Percentiles rank a stretch among this genome's conserved stretches.
phyloP scores from a whole-genome alignment of 306 rosid species.

The Vicia villosa region DNA sequence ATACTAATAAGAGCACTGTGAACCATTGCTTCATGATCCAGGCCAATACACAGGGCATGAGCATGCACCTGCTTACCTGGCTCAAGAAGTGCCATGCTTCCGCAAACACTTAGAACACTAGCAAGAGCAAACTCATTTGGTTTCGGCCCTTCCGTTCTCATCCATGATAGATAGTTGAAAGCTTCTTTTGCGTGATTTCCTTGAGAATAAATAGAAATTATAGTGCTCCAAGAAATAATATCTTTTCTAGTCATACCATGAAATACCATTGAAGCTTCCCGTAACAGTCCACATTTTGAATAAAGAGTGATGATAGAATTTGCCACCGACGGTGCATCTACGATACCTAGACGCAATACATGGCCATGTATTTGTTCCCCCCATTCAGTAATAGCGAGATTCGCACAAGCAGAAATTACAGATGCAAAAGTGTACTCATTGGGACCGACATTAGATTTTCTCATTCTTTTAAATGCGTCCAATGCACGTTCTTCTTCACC shows the following conservation, averaged over 20 bases:
- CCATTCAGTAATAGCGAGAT: conserved; percentile 57
- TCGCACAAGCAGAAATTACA: conserved; percentile 68
- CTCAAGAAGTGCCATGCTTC: conserved; percentile 77
- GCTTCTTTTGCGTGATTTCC: conserved; percentile 69
- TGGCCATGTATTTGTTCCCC: conserved; percentile 69
- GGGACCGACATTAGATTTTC: conserved; percentile 56
- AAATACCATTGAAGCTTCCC: conserved; percentile 61
- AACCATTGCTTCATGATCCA: conserved; percentile 58
- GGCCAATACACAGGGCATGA: conserved; percentile 56
- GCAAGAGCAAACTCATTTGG: conserved; percentile 79
- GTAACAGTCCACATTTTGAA: conserved; percentile 63
- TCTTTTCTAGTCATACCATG: conserved; percentile 57
- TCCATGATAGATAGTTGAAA: conserved; percentile 65
- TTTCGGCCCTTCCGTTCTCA: conserved; percentile 71
- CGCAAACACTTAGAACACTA: conserved; percentile 75
- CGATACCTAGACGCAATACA: conserved; percentile 56
- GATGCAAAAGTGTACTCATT: conserved; percentile 77
- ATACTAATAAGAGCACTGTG: conserved; percentile 71
- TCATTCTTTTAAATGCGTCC: conserved; percentile 64
- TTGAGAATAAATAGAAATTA: conserved; percentile 76
- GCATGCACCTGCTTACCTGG: conserved; percentile 85
- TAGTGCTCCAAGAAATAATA: conserved; percentile 86
- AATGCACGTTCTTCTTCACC: conserved; percentile 63
- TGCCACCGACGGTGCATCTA: conserved; percentile 61
- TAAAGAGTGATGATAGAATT: conserved; percentile 73